Evolutionary conservation across 2,329 filamentous ascomycete genomes (phyloP).

Genomic region (Talaromyces sp.): DNA sequence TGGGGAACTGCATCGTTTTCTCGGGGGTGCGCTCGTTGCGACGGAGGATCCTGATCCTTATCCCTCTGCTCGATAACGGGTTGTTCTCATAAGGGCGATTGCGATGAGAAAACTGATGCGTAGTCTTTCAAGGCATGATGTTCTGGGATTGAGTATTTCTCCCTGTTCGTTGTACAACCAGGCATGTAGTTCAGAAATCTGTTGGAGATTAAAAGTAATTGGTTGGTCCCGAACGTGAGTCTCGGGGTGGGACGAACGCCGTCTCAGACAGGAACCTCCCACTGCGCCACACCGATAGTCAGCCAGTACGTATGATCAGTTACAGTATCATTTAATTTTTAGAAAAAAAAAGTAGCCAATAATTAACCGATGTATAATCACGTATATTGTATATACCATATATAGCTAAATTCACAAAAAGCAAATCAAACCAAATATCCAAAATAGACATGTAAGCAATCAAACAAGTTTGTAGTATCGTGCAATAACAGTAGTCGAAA

Average conservation of each 20-base stretch:
- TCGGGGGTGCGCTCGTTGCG: neutral
- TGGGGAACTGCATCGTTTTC: conserved; percentile 36
- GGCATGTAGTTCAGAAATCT: neutral
- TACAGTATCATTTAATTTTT: neutral
- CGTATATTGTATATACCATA: neutral
- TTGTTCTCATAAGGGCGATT: conserved; percentile 5
- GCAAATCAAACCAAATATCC: neutral
- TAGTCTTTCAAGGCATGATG: neutral
- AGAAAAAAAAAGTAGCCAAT: neutral
- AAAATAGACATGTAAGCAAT: conserved; percentile 13
- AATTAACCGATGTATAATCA: neutral
- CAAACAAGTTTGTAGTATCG: conserved; percentile 43
- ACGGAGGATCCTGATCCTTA: conserved; percentile 5
- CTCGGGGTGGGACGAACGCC: neutral
- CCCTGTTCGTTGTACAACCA: neutral
- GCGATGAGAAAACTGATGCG: neutral
- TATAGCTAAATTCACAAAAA: neutral
- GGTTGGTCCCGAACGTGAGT: neutral
- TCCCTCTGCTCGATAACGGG: conserved; percentile 7
- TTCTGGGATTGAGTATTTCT: neutral
- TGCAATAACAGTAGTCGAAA: conserved; percentile 37
- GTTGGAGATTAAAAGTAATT: neutral
- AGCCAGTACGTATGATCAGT: neutral
- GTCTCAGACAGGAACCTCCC: neutral
- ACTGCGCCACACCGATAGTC: conserved; percentile 1